phyloP scores from a whole-genome alignment of 2,329 filamentous ascomycete genomes.

The Didymella glomerata region DNA sequence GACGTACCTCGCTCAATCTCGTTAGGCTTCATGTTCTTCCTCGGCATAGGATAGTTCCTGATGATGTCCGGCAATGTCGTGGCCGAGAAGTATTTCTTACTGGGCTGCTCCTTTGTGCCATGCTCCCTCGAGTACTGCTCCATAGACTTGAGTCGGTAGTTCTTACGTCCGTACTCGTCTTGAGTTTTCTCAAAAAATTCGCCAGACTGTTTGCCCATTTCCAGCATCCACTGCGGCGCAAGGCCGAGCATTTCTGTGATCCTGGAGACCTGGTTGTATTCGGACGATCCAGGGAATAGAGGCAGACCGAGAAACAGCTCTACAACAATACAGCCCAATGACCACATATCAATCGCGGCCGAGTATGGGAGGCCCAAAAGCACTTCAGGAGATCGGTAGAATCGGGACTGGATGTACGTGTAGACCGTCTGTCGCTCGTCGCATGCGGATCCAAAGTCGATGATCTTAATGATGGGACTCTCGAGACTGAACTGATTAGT shows the following conservation, averaged over 20 bases:
- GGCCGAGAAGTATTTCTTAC: conserved; percentile 99
- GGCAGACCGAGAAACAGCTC: conserved; percentile 95
- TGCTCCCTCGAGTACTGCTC: conserved; percentile 97
- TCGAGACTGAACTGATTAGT: conserved; percentile 69
- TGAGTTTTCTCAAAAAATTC: conserved; percentile 95
- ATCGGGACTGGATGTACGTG: conserved; percentile 98
- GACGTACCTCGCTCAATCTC: conserved; percentile 91
- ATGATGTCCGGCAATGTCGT: conserved; percentile 96
- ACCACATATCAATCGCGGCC: conserved; percentile 99
- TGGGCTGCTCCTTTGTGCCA: conserved; percentile 95
- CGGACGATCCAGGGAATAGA: conserved; percentile 94
- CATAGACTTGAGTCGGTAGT: conserved; percentile 94
- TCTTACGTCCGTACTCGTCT: conserved; percentile 91
- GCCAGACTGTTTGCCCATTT: conserved; percentile 96
- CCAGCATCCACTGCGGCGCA: conserved; percentile 98
- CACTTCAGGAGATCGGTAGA: conserved; percentile 97
- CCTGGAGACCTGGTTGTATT: conserved; percentile 97
- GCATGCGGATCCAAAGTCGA: conserved; percentile 98
- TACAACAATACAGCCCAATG: conserved; percentile 95
- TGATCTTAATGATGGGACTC: conserved; percentile 99
- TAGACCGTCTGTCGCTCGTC: conserved; percentile 99
- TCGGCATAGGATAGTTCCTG: conserved; percentile 95
- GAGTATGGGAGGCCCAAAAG: conserved; percentile 95
- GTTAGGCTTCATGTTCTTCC: conserved; percentile 98
- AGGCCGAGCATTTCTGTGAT: conserved; percentile 98